These are phyloP conservation scores for Microdochium bolleyi DNA, from an alignment of 2,329 filamentous ascomycete genomes.

Conservation along the genomic window DNA sequence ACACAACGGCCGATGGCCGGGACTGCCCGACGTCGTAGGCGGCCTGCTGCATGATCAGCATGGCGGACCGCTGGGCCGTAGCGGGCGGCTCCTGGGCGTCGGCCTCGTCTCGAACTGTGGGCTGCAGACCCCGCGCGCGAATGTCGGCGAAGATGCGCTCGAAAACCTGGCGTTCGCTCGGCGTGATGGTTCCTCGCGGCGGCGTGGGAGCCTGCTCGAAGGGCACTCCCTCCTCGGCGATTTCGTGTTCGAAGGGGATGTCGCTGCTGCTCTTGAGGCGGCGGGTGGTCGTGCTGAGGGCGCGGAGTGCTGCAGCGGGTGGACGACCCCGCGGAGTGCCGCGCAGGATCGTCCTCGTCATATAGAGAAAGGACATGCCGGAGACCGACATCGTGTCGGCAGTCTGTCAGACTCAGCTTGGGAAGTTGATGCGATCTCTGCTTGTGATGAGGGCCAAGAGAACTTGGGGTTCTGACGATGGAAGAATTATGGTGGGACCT, in stretches of 20 bases:
- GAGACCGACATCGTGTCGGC: slow-evolving; percentile 35
- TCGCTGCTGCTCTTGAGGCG: slow-evolving; percentile 20
- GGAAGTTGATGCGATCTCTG: too few relatives aligned
- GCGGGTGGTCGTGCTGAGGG: background rate
- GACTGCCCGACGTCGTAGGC: slow-evolving; percentile 12
- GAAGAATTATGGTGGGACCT: background rate
- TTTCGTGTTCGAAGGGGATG: slow-evolving; percentile 36
- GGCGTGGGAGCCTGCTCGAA: slow-evolving; percentile 10
- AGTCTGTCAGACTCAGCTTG: background rate
- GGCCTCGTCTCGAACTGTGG: slow-evolving; percentile 6
- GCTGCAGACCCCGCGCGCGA: slow-evolving; percentile 25
- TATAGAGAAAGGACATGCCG: slow-evolving; percentile 62
- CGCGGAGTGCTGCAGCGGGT: slow-evolving; percentile 1
- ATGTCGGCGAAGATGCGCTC: slow-evolving; percentile 53
- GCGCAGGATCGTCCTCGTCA: slow-evolving; percentile 54
- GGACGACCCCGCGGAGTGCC: slow-evolving; percentile 14
- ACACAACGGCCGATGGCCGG: slow-evolving; percentile 6
- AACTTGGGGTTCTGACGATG: background rate
- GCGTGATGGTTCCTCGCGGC: slow-evolving; percentile 42
- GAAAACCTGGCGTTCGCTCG: slow-evolving; percentile 39
- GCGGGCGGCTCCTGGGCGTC: slow-evolving; percentile 3
- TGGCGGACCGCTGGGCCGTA: slow-evolving; percentile 9
- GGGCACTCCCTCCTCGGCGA: slow-evolving; percentile 14
- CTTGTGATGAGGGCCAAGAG: too few relatives aligned
- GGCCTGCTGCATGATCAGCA: slow-evolving; percentile 19